Base-by-base conservation (phyloP, 495 filamentous ascomycete genomes). In the Daldinia vernicosa region DNA sequence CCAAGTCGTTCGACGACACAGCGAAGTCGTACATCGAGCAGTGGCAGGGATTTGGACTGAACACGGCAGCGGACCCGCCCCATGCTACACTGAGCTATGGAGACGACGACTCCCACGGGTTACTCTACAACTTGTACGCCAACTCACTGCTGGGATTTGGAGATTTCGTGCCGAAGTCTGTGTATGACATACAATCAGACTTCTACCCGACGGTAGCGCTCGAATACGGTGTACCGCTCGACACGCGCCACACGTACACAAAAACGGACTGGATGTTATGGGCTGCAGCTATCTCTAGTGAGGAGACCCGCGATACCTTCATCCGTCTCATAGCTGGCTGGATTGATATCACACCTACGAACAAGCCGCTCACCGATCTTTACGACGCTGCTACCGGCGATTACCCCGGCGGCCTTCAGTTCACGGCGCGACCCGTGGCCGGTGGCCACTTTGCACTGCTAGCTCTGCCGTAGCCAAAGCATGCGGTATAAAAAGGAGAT, bases 261-360 rank as follows among this genome's bases (percentile, higher is more conserved):
- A 98, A 97, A 78, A 75, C 86, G 7, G 94, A 97, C 81, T 97
- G 94, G 94, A 89, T 95, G 77, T 88, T 96, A 80, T 97, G 92
- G 80, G 85, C 85, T 12, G 93, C 93, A 40, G 88, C 94, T 35
- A 89, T 95, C 8, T 86, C 91, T 2, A 83, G 81, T 37, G 60
- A 81, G 30, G 73, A 81, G n/a, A 90, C 89, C 4, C 84, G 88
- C 30, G 75, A 84, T 17, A 84, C 89, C 75, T 91, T 98, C 74
- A 85, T 95, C 40, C 77, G 83, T 14, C 85, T 88, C 57, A 81
- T 96, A 33, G 93, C 91, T 3, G 83, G 78, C 50, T 98, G 92
- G 92, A 83, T 97, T 74, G 89, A 91, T 59, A 84, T 89, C 69
- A 97, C 94, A 9, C 79, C 81, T 9, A 92, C 89, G 3, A 86